Conservation (phyloP, 805 yeast species). For the Pichia paraexigua region DNA sequence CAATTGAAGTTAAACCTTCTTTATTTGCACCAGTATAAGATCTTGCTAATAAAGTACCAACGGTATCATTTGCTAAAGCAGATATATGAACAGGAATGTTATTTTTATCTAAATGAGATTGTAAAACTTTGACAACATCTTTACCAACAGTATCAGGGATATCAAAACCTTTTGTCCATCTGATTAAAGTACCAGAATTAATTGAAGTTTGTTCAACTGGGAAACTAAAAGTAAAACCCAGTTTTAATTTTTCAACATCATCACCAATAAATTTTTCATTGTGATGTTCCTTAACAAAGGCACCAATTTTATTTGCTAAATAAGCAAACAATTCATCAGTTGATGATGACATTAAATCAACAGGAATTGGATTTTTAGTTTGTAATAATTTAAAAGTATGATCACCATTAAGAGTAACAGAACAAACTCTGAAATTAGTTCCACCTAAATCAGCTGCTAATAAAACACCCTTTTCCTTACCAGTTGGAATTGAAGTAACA, state of each 20-base stretch:
- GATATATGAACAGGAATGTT: conserved; percentile 62
- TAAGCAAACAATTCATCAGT: conserved; percentile 63
- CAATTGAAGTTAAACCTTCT: conserved; percentile 71
- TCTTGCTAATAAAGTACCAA: conserved; percentile 85
- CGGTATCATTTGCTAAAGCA: conserved; percentile 93
- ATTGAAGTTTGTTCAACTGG: conserved; percentile 85
- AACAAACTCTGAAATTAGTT: conserved; percentile 91
- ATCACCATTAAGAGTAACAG: conserved; percentile 67
- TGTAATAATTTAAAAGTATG: conserved; percentile 75
- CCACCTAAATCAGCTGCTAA: conserved; percentile 96
- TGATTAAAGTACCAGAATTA: conserved; percentile 68
- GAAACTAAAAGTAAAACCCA: conserved; percentile 93
- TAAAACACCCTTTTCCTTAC: conserved; percentile 72
- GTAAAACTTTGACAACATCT: conserved; percentile 72
- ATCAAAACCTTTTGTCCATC: conserved; percentile 97
- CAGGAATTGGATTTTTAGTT: conserved; percentile 71
- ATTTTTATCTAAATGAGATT: conserved; percentile 53
- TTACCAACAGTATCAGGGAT: conserved; percentile 77
- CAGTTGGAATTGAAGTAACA: conserved; percentile 79
- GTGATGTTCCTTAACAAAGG: conserved; percentile 64
- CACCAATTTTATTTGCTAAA: conserved; percentile 61
- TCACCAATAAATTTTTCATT: conserved; percentile 20
- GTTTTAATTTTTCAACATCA: conserved; percentile 35
- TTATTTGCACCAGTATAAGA: conserved; percentile 64
- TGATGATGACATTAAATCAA: conserved; percentile 60